Conservation (phyloP, 2,329 filamentous ascomycete species). For the Pseudovirgaria hyperparasitica region DNA sequence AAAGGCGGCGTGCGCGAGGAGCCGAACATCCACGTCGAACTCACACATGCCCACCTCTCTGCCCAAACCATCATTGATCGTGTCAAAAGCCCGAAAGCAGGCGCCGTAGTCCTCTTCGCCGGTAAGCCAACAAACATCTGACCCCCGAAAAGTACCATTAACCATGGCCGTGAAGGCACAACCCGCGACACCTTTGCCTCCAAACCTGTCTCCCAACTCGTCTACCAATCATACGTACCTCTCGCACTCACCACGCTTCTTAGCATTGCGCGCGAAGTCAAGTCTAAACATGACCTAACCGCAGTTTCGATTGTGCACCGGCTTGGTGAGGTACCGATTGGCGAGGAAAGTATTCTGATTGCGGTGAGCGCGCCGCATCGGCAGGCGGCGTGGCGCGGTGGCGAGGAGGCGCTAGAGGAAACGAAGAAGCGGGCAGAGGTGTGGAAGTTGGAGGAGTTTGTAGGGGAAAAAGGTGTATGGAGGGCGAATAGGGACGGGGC, state of each 20-base stretch:
- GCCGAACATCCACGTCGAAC: constrained; percentile 48
- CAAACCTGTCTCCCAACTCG: constrained; percentile 59
- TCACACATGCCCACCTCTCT: constrained; percentile 52
- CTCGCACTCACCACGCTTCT: constrained; percentile 59
- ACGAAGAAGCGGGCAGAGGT: constrained; percentile 85
- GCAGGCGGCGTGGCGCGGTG: constrained; percentile 72
- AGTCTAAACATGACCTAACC: constrained; percentile 49
- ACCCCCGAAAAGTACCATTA: constrained; percentile 17
- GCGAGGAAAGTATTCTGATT: constrained; percentile 88
- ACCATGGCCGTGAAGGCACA: constrained; percentile 41
- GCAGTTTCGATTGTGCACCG: constrained; percentile 74
- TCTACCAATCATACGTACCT: constrained; percentile 62
- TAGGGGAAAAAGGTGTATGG: constrained; percentile 66
- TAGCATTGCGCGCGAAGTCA: constrained; percentile 46
- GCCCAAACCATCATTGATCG: constrained; percentile 45
- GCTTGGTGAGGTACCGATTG: constrained; percentile 72
- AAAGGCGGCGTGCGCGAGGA: too few species aligned
- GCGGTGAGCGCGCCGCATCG: constrained; percentile 75
- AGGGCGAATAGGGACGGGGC: constrained; percentile 72
- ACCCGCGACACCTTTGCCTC: constrained; percentile 63
- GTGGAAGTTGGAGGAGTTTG: constrained; percentile 89
- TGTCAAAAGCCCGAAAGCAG: constrained; percentile 61
- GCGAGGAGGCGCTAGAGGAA: constrained; percentile 77
- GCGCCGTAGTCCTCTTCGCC: constrained; percentile 65
- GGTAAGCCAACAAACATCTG: constrained; percentile 42